A percentile compares a stretch with the other conserved stretches of the same genome.
Evolutionary conservation across 805 yeast species (phyloP).

Genomic region (Ogataea ramenticola): DNA sequence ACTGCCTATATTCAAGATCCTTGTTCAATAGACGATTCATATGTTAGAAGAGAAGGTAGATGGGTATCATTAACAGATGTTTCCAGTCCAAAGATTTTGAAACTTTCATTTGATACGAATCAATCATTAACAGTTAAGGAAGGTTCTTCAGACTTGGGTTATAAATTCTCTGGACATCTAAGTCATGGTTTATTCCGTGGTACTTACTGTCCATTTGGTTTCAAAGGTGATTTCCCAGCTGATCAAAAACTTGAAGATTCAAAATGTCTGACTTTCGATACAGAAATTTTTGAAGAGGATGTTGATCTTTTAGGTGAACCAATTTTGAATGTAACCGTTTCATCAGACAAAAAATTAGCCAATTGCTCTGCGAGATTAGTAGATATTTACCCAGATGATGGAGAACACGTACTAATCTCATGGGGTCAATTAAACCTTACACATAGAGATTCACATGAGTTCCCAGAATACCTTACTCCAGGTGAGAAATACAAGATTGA

Average conservation of each 20-base stretch:
- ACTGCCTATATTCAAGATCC: conserved; percentile 38
- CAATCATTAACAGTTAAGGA: conserved; percentile 3
- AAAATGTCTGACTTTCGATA: conserved; percentile 31
- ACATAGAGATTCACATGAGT: conserved; percentile 34
- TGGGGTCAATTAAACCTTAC: conserved; percentile 40
- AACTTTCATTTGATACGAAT: conserved; percentile 10
- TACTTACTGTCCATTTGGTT: conserved; percentile 40
- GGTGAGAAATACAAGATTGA: conserved; percentile 27
- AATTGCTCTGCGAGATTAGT: conserved; percentile 32
- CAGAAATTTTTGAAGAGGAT: conserved; percentile 17
- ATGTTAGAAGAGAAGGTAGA: conserved; percentile 29
- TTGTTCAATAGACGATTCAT: conserved; percentile 29
- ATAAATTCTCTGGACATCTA: conserved; percentile 24
- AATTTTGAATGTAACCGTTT: conserved; percentile 20
- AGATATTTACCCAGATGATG: conserved; percentile 31
- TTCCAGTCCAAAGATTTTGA: conserved; percentile 7
- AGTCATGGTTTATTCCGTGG: conserved; percentile 39
- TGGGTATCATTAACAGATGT: conserved; percentile 29
- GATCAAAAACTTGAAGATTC: conserved; percentile 37
- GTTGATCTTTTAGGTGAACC: conserved; percentile 33
- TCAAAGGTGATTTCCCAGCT: conserved; percentile 38
- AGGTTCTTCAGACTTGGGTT: conserved; percentile 8
- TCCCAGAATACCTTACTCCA: conserved; percentile 28
- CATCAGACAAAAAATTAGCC: conserved; percentile 32
- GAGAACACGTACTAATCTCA: conserved; percentile 31